Base-by-base conservation (phyloP, 2,329 filamentous ascomycete species). In the Fusarium brevicatenulatum region DNA sequence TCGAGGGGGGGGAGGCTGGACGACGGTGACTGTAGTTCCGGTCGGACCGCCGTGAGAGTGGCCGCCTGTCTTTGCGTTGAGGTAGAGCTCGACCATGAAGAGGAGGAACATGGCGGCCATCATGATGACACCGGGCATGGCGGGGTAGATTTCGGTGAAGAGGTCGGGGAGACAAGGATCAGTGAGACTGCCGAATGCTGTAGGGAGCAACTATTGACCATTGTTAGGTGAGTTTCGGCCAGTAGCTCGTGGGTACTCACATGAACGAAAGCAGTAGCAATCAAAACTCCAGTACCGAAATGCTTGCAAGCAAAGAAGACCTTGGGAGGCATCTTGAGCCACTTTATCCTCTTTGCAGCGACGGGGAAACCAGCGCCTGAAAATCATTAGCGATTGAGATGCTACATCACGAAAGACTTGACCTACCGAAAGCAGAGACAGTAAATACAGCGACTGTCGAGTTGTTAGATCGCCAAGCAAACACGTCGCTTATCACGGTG, bases 251-350 rank as follows among this genome's bases (percentile, higher is more conserved):
- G 30, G 36, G 9, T 7, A 80, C 85, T 74, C 76, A 90, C 85
- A 85, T 93, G 91, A 25, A 93, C 91, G 73, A 93, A 93, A 6
- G 91, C 91, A 4, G 91, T 93, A 32, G 91, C 91, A 64, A 93
- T 88, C 42, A 93, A 84, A 23, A 93, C 91, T 68, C 91, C 91
- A 1, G 91, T 93, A 78, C 91, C 90, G 71, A 92, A 91, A 75
- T 91, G 89, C 74, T 91, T 91, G 81, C 88, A 90, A 62, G 88
- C 86, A 77, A 91, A 91, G 80, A 91, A 90, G 37, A 89, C 77
- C 71, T 84, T 86, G 4, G 86, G 82, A 0, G 88, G 87, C 13
- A 90, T 86, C 79, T 87, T 89, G 76, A 91, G 81, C 86, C 87
- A 88, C 61, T 81, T 86, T 73, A 90, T 81, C 79, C 89, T 90